These are phyloP conservation scores for Avena atlantica DNA, from an alignment of 176 grass and related monocot species.

Conservation along the genomic window DNA sequence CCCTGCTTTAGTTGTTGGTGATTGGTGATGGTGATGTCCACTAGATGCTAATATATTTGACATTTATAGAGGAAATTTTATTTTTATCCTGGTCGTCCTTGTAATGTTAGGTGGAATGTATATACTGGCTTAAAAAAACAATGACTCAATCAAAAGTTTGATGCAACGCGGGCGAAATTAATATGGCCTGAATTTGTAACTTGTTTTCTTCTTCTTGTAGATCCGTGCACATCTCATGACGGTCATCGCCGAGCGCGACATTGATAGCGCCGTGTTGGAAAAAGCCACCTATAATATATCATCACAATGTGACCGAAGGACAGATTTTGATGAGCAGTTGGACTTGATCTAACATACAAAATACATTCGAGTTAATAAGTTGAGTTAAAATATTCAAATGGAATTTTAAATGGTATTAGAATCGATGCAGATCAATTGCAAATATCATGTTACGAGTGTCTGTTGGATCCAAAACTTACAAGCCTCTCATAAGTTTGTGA, in stretches of 20 bases:
- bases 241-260: not conserved
- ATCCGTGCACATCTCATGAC: not conserved
- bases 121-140: not conserved
- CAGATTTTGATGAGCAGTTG: not conserved
- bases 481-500: not conserved
- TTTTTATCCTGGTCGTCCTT: not conserved
- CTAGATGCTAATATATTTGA: conserved; percentile 13
- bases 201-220: not conserved
- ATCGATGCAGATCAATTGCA: too few species aligned
- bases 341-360: too few species aligned
- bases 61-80: not conserved
- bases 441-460: too few species aligned
- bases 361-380: too few species aligned
- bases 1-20: conserved; percentile 33
- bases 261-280: not conserved
- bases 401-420: too few species aligned
- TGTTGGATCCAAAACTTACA: not conserved
- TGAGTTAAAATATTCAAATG: too few species aligned
- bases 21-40: not conserved
- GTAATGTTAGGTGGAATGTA: conserved; percentile 5
- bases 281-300: not conserved
- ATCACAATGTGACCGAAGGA: not conserved
- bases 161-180: not conserved
- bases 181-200: not conserved
- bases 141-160: conserved; percentile 1